Base-by-base conservation (phyloP, 257 asterid species). In the Capsicum rhomboideum region DNA sequence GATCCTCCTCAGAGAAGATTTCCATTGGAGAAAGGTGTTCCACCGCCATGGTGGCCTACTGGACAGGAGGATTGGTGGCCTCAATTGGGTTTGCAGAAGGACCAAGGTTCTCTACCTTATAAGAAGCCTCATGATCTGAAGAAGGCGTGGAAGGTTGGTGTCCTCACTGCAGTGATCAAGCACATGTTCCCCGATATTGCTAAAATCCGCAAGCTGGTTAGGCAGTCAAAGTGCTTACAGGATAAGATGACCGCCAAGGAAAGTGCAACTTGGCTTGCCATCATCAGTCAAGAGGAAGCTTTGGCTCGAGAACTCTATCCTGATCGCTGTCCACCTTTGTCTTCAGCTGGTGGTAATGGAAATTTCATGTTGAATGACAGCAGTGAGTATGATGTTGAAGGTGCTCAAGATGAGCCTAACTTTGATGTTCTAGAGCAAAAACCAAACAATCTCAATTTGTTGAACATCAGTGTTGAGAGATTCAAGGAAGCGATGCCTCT, bases 41-140 rank as follows among this genome's bases (percentile, higher is more conserved):
- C 97, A 1, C 98, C 98, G 1, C 98, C 98, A 4, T 93, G 98
- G 98, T 95, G 98, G 98, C 98, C 98, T 3, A 90, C 83, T 2
- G 98, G 97, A 83, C 84, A 84, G 58, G 98, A 95, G 84, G 97
- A 91, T 3, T 95, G 98, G 98, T 95, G 98, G 98, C 92, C 87
- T 56, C 97, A 93, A 56, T 84, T 95, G 81, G 98, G 97, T 17
- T 52, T 92, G 86, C 94, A 85, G 78, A 92, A 85, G 87, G 97
- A 91, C 52, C 92, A 89, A 69, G 90, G 92, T 21, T 88, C 98
- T 12, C 98, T 96, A 0, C 98, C 97, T n/a, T 95, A 95, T 82
- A 95, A 93, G 89, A 95, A 95, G 91, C 98, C 98, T 28, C 98
- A 93, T 66, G 98, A 95, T 86, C 84, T 95, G 59, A 95, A 95